Conservation (phyloP, 345 rosid species). For the Acer campestre region DNA sequence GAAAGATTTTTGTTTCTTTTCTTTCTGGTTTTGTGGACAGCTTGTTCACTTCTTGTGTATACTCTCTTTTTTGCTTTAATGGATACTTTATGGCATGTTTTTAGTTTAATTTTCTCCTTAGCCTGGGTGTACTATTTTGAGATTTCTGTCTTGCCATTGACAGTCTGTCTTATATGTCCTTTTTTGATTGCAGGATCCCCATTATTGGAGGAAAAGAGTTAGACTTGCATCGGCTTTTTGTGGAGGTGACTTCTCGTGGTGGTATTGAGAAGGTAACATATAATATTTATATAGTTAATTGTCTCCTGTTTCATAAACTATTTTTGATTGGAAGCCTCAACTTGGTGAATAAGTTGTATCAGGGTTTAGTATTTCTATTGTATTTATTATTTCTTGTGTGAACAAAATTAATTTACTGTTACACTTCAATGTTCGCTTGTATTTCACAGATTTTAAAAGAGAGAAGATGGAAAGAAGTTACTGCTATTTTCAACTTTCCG, state of each 20-base stretch:
- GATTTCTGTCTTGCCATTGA: neutral
- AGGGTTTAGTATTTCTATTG: neutral
- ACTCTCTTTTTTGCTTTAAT: neutral
- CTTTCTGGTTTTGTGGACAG: neutral
- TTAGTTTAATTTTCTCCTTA: neutral
- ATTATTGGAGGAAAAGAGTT: constrained; percentile 90
- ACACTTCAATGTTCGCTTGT: neutral
- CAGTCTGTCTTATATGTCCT: neutral
- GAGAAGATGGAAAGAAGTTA: constrained; percentile 95
- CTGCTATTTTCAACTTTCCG: constrained; percentile 93
- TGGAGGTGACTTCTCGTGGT: constrained; percentile 95
- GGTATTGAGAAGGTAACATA: constrained; percentile 82
- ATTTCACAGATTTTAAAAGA: constrained; percentile 66
- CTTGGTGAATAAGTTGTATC: neutral
- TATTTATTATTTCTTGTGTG: neutral
- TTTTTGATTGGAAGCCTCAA: neutral
- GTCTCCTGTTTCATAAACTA: neutral
- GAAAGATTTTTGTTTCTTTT: neutral
- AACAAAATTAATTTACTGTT: neutral
- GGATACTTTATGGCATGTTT: neutral
- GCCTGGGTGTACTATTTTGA: constrained; percentile 1
- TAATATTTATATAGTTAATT: neutral
- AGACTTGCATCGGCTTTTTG: constrained; percentile 86
- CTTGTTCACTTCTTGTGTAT: neutral
- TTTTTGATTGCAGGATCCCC: constrained; percentile 65